These are phyloP conservation scores for Dactylis glomerata DNA, from an alignment of 176 grass and related monocot genomes.

Conservation along the genomic window DNA sequence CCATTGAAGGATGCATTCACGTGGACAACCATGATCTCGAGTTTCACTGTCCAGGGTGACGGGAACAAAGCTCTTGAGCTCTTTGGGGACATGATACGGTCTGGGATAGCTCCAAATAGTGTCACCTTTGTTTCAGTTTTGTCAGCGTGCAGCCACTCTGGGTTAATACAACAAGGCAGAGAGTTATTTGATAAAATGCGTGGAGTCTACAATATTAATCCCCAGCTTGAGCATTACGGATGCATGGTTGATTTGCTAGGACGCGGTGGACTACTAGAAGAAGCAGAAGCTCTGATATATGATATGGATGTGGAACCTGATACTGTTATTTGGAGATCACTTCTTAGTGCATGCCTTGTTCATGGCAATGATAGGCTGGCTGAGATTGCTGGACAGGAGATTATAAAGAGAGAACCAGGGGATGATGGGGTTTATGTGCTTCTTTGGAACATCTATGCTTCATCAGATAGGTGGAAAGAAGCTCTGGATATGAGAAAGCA, in stretches of 20 bases:
- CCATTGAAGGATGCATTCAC: constrained; percentile 56
- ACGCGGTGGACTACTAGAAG: constrained; percentile 52
- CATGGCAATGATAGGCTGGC: constrained; percentile 54
- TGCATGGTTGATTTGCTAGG: constrained; percentile 75
- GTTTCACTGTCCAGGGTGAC: constrained; percentile 58
- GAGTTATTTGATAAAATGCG: constrained; percentile 43
- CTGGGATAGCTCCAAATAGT: constrained; percentile 42
- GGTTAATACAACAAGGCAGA: constrained; percentile 56
- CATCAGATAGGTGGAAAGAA: constrained; percentile 61
- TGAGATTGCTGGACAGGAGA: constrained; percentile 62
- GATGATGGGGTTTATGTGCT: constrained; percentile 71
- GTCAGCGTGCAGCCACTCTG: constrained; percentile 60
- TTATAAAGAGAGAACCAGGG: constrained; percentile 51
- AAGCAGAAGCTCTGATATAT: constrained; percentile 50
- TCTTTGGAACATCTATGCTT: constrained; percentile 67
- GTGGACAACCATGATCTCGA: constrained; percentile 68
- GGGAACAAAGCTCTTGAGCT: constrained; percentile 49
- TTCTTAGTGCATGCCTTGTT: constrained; percentile 65
- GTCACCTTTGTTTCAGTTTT: constrained; percentile 61
- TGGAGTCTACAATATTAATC: constrained; percentile 31
- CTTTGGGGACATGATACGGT: constrained; percentile 47
- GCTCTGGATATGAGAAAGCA: constrained; percentile 55
- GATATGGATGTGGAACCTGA: constrained; percentile 59
- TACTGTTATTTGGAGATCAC: constrained; percentile 66
- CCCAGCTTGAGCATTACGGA: constrained; percentile 61